Conservation (phyloP, 2,329 filamentous ascomycete genomes). For the Didymosphaeria variabile region DNA sequence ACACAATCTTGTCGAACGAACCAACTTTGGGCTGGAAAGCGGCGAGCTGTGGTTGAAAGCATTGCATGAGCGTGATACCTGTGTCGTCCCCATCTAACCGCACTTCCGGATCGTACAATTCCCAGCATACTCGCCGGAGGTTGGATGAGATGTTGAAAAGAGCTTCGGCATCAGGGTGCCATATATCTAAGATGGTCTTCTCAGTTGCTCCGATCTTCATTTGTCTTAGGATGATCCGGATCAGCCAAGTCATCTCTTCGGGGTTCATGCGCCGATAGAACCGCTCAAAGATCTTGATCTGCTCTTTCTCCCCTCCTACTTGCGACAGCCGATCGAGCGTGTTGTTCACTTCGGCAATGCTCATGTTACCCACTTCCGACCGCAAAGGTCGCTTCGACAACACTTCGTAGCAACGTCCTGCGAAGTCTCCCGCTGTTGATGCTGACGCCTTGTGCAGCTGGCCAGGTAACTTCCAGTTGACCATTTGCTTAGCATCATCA, state of each 20-base stretch:
- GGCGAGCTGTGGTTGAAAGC: slow-evolving; percentile 94
- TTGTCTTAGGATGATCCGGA: slow-evolving; percentile 88
- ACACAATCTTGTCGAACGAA: slow-evolving; percentile 81
- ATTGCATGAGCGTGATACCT: slow-evolving; percentile 85
- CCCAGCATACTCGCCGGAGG: slow-evolving; percentile 91
- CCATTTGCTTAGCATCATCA: slow-evolving; percentile 82
- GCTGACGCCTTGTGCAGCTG: slow-evolving; percentile 55
- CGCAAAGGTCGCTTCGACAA: slow-evolving; percentile 84
- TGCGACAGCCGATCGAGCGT: slow-evolving; percentile 80
- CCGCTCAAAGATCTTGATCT: slow-evolving; percentile 79
- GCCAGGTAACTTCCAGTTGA: slow-evolving; percentile 93
- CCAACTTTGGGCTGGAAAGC: slow-evolving; percentile 80
- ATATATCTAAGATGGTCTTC: slow-evolving; percentile 80
- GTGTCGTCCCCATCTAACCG: slow-evolving; percentile 78
- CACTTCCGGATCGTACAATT: slow-evolving; percentile 77
- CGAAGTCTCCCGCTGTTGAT: slow-evolving; percentile 85
- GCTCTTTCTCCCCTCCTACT: slow-evolving; percentile 81
- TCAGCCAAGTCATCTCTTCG: slow-evolving; percentile 92
- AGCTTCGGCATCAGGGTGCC: slow-evolving; percentile 63
- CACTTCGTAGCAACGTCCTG: slow-evolving; percentile 86
- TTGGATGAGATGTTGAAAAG: slow-evolving; percentile 90
- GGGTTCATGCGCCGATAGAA: slow-evolving; percentile 94
- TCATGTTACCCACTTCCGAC: slow-evolving; percentile 77
- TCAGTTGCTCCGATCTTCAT: slow-evolving; percentile 83
- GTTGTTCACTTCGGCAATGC: slow-evolving; percentile 88